phyloP scores from a whole-genome alignment of 73 alveolate species.

The Tetrahymena thermophila region DNA sequence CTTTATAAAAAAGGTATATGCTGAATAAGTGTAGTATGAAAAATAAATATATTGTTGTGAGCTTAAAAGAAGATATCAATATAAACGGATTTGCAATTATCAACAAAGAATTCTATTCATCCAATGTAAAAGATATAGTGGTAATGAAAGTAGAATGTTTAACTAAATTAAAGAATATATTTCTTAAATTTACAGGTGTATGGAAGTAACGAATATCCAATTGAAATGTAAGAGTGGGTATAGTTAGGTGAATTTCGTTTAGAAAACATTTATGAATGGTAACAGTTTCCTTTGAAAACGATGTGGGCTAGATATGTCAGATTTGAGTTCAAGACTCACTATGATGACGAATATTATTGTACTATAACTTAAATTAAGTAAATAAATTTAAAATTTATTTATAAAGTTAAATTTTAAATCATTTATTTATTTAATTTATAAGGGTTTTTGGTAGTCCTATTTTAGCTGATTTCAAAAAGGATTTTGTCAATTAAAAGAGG shows the following conservation, averaged over 20 bases:
- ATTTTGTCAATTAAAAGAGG: background rate
- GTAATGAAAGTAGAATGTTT: background rate
- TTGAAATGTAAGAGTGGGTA: background rate
- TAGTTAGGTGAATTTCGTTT: background rate
- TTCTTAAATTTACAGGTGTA: background rate
- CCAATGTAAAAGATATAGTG: background rate
- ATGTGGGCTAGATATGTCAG: background rate
- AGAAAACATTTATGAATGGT: background rate
- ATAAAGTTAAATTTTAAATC: background rate
- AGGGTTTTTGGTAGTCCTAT: background rate
- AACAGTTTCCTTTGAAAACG: background rate
- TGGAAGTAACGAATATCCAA: background rate
- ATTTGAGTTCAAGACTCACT: background rate
- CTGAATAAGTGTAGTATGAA: background rate
- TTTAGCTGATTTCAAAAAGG: background rate
- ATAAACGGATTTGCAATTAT: background rate
- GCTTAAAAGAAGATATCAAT: background rate
- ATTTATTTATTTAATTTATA: background rate
- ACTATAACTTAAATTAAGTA: background rate
- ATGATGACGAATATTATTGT: background rate
- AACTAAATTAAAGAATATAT: background rate
- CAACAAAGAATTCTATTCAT: background rate
- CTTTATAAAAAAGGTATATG: background rate
- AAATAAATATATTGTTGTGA: background rate
- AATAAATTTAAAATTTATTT: background rate